Evolutionary conservation across 2,329 filamentous ascomycete genomes (phyloP), one percentile per base, ranked within the genome.

Genomic region (Orbilia blumenaviensis): DNA sequence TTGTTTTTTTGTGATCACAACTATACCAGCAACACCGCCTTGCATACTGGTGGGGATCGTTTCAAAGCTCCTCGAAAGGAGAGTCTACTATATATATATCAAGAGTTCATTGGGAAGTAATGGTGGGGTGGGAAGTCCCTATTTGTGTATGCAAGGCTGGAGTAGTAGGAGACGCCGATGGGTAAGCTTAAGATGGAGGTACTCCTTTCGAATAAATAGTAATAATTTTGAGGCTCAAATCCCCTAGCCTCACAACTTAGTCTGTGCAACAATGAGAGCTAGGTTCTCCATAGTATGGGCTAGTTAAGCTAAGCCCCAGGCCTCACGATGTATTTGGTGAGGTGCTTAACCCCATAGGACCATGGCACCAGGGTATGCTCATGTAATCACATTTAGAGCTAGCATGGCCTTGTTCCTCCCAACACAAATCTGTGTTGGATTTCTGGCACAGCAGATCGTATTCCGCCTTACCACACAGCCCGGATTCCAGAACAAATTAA

Each of bases 351-450:
- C 29, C 29, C 10, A 34, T 34, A 34, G n/a, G n/a, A n/a, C n/a
- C n/a, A n/a, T n/a, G n/a, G n/a, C n/a, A n/a, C n/a, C n/a, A n/a
- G n/a, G n/a, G n/a, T n/a, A n/a, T n/a, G n/a, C n/a, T n/a, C n/a
- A n/a, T n/a, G n/a, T n/a, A n/a, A n/a, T n/a, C n/a, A n/a, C n/a
- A n/a, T n/a, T n/a, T n/a, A n/a, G n/a, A n/a, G n/a, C n/a, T n/a
- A n/a, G n/a, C n/a, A 16, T 1, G 38, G 14, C 9, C 2, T 1
- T 21, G 16, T n/a, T 8, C 12, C 14, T 6, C 8, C 9, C 58
- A 63, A 63, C 58, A 29, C 58, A 63, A 21, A 38, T 34, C 29
- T 32, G 18, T 63, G 42, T 63, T 63, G 58, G 41, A 63, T 63
- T 46, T 48, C 58, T 48, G 58, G 58, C 58, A 63, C 58, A 63